These are phyloP conservation scores for Colletotrichum theobromicola DNA, from an alignment of 2,329 filamentous ascomycete species.

Conservation along the genomic window DNA sequence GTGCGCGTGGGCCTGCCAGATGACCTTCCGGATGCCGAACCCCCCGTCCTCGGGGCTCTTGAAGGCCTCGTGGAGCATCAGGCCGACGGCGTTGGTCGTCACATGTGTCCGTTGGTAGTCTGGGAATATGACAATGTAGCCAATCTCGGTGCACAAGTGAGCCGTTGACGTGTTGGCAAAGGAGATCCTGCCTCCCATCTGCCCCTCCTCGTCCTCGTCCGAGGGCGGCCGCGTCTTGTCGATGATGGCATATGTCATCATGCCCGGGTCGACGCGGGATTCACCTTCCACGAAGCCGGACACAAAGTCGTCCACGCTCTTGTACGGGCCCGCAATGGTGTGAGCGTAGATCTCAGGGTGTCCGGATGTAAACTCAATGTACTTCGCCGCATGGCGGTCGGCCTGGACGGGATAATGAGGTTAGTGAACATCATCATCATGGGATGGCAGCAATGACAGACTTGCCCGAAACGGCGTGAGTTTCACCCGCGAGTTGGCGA, in stretches of 20 bases:
- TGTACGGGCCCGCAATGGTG: constrained; percentile 24
- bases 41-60: constrained; percentile 20
- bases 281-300: constrained; percentile 14
- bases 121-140: constrained; percentile 39
- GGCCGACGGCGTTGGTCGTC: constrained; percentile 35
- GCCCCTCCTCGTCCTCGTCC: constrained; percentile 30
- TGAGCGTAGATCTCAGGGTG: constrained; percentile 26
- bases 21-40: constrained; percentile 31
- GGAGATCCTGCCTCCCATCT: constrained; percentile 31
- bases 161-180: constrained; percentile 27
- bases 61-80: constrained; percentile 35
- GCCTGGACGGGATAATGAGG: neutral
- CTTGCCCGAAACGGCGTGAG: constrained; percentile 20
- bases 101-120: constrained; percentile 39
- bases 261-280: constrained; percentile 9
- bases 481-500: constrained; percentile 22
- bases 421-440: neutral
- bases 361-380: neutral
- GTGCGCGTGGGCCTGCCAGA: constrained; percentile 35
- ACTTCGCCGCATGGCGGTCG: constrained; percentile 22
- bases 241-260: constrained; percentile 29
- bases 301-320: constrained; percentile 16
- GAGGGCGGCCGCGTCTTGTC: constrained; percentile 30
- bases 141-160: constrained; percentile 32
- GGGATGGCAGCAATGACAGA: neutral